A percentile compares a stretch with the other conserved stretches of the same genome.
Conservation (phyloP, 768 basidiomycete species). For the Pholiota molesta region DNA sequence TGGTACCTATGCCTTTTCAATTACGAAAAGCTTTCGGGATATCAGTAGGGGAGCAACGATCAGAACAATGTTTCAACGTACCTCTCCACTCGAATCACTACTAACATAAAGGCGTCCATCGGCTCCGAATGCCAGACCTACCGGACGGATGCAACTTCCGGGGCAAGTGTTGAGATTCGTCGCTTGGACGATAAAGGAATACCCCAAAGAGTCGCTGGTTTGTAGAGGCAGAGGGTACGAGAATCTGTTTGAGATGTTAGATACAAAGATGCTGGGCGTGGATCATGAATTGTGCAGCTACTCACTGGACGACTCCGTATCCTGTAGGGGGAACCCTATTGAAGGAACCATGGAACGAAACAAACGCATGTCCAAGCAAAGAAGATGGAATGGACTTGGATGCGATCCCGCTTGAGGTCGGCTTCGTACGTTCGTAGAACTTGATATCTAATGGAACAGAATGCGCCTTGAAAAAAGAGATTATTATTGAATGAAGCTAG, state of each 20-base stretch:
- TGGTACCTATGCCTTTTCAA: neutral
- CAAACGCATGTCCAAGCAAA: constrained; percentile 38
- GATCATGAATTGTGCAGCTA: neutral
- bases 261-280: neutral
- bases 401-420: constrained; percentile 2
- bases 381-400: constrained; percentile 27
- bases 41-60: neutral
- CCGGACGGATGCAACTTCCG: constrained; percentile 46
- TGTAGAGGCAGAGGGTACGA: constrained; percentile 26
- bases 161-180: constrained; percentile 40
- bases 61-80: constrained; percentile 13
- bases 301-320: constrained; percentile 47
- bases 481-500: neutral
- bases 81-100: constrained; percentile 47
- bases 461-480: constrained; percentile 37
- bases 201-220: constrained; percentile 17
- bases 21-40: neutral
- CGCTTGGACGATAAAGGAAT: constrained; percentile 42
- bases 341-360: constrained; percentile 50
- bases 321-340: constrained; percentile 45
- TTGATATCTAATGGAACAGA: constrained; percentile 51
- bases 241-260: constrained; percentile 20
- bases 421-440: constrained; percentile 29
- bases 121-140: constrained; percentile 41
- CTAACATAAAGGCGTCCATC: constrained; percentile 41